phyloP scores from a whole-genome alignment of 2,329 filamentous ascomycete genomes.

The Beauveria bassiana region DNA sequence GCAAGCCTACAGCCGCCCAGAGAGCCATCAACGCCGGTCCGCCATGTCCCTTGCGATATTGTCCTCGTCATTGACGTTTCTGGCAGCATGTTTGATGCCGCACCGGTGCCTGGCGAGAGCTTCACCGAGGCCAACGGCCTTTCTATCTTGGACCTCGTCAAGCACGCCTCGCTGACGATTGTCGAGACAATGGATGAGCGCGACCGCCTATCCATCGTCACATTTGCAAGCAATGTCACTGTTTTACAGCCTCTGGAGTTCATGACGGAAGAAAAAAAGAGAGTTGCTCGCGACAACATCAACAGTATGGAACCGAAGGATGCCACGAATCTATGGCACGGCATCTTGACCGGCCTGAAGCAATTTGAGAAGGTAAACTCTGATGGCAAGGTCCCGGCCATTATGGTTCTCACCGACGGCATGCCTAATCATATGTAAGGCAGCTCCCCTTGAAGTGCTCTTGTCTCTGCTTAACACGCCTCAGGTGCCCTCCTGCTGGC shows the following conservation, averaged over 20 bases:
- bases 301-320: slow-evolving; percentile 29
- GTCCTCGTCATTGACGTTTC: slow-evolving; percentile 57
- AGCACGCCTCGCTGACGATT: slow-evolving; percentile 52
- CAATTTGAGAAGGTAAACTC: slow-evolving; percentile 31
- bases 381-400: slow-evolving; percentile 35
- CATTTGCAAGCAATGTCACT: slow-evolving; percentile 36
- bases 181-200: slow-evolving; percentile 45
- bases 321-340: slow-evolving; percentile 51
- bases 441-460: neutral
- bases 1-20: slow-evolving; percentile 39
- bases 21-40: slow-evolving; percentile 20
- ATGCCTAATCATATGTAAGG: slow-evolving; percentile 44
- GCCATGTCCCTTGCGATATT: slow-evolving; percentile 48
- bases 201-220: slow-evolving; percentile 52
- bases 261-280: slow-evolving; percentile 42
- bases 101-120: slow-evolving; percentile 38
- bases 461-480: neutral
- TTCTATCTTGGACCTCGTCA: slow-evolving; percentile 50
- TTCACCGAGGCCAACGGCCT: slow-evolving; percentile 42
- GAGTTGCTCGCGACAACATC: slow-evolving; percentile 32
- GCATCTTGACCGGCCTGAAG: slow-evolving; percentile 41
- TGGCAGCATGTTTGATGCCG: slow-evolving; percentile 42
- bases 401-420: slow-evolving; percentile 49
- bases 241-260: slow-evolving; percentile 37
- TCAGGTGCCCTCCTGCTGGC: slow-evolving; percentile 39